A percentile compares a stretch with the other conserved stretches of the same genome.
Evolutionary conservation across 306 rosid genomes (phyloP).

Genomic region (Sicyos baderoa): DNA sequence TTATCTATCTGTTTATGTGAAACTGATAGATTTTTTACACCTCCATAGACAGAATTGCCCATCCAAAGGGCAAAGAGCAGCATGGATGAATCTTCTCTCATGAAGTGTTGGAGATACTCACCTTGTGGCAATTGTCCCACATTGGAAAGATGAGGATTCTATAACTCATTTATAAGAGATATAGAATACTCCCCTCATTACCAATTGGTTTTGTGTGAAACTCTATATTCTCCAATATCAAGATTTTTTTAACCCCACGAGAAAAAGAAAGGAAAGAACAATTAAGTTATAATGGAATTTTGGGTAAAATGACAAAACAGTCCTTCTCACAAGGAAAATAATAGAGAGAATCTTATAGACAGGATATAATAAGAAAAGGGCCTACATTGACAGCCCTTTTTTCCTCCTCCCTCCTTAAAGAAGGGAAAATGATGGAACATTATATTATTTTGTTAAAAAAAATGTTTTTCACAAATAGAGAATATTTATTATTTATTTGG

Average conservation of each 20-base stretch:
- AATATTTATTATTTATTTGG: not conserved
- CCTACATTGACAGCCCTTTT: slow-evolving; percentile 42
- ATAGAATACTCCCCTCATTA: too few species aligned
- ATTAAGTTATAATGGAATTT: slow-evolving; percentile 29
- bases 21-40: too few species aligned
- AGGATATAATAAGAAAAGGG: slow-evolving; percentile 35
- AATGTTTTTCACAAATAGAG: not conserved
- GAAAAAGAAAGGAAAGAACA: not conserved
- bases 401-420: not conserved
- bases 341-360: slow-evolving; percentile 48
- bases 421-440: slow-evolving; percentile 18
- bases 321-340: slow-evolving; percentile 48
- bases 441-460: not conserved
- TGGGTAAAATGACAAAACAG: slow-evolving; percentile 45
- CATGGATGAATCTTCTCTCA: too few species aligned
- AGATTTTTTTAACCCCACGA: slow-evolving; percentile 3
- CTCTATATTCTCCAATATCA: too few species aligned
- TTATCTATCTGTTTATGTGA: too few species aligned
- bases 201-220: too few species aligned
- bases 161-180: too few species aligned
- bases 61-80: too few species aligned
- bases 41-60: too few species aligned
- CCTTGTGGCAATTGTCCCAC: too few species aligned
- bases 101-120: too few species aligned
- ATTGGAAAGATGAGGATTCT: too few species aligned